Evolutionary conservation across 495 filamentous ascomycete species (phyloP).

Genomic region (Rostrohypoxylon terebratum): DNA sequence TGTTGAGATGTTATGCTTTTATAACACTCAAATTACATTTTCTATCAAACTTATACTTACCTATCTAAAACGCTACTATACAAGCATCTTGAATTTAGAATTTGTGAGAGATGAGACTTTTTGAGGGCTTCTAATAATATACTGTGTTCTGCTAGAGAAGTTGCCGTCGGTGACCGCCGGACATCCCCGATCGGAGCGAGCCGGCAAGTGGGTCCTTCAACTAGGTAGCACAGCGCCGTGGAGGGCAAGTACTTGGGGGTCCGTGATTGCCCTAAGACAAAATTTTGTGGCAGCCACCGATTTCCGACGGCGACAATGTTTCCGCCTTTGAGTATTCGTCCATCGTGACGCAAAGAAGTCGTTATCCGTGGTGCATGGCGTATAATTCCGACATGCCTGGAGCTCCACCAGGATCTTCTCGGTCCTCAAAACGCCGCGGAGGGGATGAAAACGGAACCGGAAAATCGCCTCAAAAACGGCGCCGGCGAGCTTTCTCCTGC

Average conservation of each 20-base stretch:
- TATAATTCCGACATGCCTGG: background rate
- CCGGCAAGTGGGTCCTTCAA: conserved; percentile 8
- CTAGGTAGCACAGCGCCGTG: background rate
- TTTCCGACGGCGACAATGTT: conserved; percentile 25
- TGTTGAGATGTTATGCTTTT: background rate
- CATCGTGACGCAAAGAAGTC: background rate
- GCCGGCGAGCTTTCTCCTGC: conserved; percentile 49
- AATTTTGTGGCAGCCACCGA: conserved; percentile 13
- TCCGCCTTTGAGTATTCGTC: background rate
- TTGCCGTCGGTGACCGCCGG: conserved; percentile 39
- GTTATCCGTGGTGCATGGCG: background rate
- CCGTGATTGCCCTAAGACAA: background rate
- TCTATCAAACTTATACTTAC: background rate
- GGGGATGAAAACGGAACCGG: conserved; percentile 16
- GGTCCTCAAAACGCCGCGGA: conserved; percentile 20
- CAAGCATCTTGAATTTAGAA: background rate
- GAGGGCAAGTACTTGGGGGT: background rate
- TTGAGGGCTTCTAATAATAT: background rate
- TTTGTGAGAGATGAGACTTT: background rate
- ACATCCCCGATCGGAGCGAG: background rate
- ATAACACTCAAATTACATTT: background rate
- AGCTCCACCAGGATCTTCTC: background rate
- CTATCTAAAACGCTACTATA: background rate
- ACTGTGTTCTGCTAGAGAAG: background rate
- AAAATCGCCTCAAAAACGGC: conserved; percentile 35